These are phyloP conservation scores for Fusarium sp. DNA, from an alignment of 2,329 filamentous ascomycete genomes.

Conservation along the genomic window DNA sequence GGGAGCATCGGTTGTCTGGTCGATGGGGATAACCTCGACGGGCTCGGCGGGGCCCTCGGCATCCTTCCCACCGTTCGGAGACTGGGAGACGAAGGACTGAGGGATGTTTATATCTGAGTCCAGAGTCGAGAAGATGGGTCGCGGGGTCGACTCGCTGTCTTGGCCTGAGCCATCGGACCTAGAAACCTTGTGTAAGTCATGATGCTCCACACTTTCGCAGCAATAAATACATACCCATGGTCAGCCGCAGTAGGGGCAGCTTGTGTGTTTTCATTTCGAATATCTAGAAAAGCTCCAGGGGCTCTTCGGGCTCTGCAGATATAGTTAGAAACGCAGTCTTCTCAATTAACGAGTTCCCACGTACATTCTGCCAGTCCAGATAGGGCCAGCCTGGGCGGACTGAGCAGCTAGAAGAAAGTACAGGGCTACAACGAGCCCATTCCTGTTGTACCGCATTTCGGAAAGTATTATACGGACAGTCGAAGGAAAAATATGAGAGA, in stretches of 20 bases:
- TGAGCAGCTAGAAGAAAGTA: constrained; percentile 45
- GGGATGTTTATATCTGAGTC: constrained; percentile 33
- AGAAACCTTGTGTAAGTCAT: constrained; percentile 19
- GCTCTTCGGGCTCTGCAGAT: constrained; percentile 35
- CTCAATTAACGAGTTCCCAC: constrained; percentile 7
- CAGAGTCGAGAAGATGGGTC: constrained; percentile 41
- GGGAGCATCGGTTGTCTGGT: constrained; percentile 2
- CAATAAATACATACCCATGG: constrained; percentile 28
- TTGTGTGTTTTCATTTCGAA: constrained; percentile 23
- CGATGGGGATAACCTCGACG: constrained; percentile 36
- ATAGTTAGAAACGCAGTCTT: constrained; percentile 10
- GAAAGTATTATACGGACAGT: constrained; percentile 3
- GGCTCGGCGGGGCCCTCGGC: constrained; percentile 15
- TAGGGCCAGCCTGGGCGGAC: constrained; percentile 51
- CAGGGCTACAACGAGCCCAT: constrained; percentile 36
- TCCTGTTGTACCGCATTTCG: constrained; percentile 40
- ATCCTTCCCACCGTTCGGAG: constrained; percentile 14
- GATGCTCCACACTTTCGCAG: background rate
- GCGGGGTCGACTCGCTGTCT: constrained; percentile 34
- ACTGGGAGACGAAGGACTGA: constrained; percentile 26
- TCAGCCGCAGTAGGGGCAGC: constrained; percentile 28
- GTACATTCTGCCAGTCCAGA: constrained; percentile 48
- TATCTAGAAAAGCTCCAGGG: constrained; percentile 28
- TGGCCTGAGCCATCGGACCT: constrained; percentile 24
- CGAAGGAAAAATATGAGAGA: background rate